Evolutionary conservation across 176 grass and related monocot species (phyloP).

Genomic region (Oryza glaberrima): DNA sequence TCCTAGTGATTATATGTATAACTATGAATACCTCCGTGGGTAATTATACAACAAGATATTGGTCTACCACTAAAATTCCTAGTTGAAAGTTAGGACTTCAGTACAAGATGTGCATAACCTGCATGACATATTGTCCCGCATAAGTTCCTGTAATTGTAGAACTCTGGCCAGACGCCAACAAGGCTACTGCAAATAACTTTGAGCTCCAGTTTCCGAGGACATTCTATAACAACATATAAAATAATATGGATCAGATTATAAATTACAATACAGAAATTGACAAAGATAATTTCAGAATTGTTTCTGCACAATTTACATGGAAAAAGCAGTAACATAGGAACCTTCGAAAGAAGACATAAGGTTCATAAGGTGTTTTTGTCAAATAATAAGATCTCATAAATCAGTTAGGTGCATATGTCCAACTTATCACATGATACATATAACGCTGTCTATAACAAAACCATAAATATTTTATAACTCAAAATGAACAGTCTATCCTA

Average conservation of each 20-base stretch:
- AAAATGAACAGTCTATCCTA: constrained; percentile 1
- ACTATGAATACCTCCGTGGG: neutral
- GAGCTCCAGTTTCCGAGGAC: constrained; percentile 96
- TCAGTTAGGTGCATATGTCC: neutral
- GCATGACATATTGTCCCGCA: constrained; percentile 98
- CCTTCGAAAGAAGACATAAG: neutral
- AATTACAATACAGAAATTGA: neutral
- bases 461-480: neutral
- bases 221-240: constrained; percentile 58
- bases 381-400: constrained; percentile 14
- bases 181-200: constrained; percentile 91
- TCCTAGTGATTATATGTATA: neutral
- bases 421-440: constrained; percentile 7
- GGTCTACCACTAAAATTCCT: neutral
- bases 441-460: neutral
- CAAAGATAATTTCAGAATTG: constrained; percentile 9
- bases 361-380: neutral
- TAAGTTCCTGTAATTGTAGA: constrained; percentile 99
- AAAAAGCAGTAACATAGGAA: neutral
- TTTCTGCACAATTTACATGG: neutral
- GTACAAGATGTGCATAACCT: constrained; percentile 53
- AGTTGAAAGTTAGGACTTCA: constrained; percentile 13
- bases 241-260: constrained; percentile 27
- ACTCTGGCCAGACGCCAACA: constrained; percentile 96
- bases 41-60: constrained; percentile 8